Evolutionary conservation across 495 filamentous ascomycete species (phyloP).

Genomic region (Glutinoglossum americanum): DNA sequence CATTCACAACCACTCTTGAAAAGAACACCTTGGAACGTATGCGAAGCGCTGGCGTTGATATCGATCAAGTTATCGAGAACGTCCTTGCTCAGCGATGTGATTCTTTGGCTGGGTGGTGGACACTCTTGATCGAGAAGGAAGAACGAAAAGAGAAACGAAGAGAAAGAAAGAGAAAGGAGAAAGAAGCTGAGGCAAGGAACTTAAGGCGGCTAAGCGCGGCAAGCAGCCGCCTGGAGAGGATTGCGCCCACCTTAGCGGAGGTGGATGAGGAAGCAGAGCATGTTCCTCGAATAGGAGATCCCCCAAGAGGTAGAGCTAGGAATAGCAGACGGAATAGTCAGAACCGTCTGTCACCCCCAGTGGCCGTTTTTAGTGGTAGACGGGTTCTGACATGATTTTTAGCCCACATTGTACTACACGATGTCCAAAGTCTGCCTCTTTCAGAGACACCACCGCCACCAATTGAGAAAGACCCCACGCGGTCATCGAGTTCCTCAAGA

Average conservation of each 20-base stretch:
- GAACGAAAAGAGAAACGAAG: conserved; percentile 68
- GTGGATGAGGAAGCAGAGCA: conserved; percentile 48
- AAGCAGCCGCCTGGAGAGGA: conserved; percentile 59
- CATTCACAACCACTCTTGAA: conserved; percentile 75
- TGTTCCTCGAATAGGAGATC: conserved; percentile 16
- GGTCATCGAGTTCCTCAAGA: conserved; percentile 46
- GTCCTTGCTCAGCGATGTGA: conserved; percentile 81
- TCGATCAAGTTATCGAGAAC: conserved; percentile 83
- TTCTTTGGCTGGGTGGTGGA: conserved; percentile 87
- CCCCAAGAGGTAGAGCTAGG: conserved; percentile 16
- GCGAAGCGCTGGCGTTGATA: conserved; percentile 86
- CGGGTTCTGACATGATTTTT: background rate
- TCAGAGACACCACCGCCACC: conserved; percentile 30
- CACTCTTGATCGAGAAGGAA: conserved; percentile 84
- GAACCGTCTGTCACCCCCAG: background rate
- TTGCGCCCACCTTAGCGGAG: conserved; percentile 50
- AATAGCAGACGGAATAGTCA: conserved; percentile 12
- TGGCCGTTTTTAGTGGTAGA: conserved; percentile 2
- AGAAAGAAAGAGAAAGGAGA: conserved; percentile 69
- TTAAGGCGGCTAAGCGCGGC: conserved; percentile 66
- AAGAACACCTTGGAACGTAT: conserved; percentile 83
- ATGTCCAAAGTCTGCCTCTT: background rate
- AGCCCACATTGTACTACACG: background rate
- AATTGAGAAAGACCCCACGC: conserved; percentile 56
- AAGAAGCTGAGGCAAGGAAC: conserved; percentile 59